These are phyloP conservation scores for Microdochium paspali DNA, from an alignment of 2,329 filamentous ascomycete genomes.

Conservation along the genomic window DNA sequence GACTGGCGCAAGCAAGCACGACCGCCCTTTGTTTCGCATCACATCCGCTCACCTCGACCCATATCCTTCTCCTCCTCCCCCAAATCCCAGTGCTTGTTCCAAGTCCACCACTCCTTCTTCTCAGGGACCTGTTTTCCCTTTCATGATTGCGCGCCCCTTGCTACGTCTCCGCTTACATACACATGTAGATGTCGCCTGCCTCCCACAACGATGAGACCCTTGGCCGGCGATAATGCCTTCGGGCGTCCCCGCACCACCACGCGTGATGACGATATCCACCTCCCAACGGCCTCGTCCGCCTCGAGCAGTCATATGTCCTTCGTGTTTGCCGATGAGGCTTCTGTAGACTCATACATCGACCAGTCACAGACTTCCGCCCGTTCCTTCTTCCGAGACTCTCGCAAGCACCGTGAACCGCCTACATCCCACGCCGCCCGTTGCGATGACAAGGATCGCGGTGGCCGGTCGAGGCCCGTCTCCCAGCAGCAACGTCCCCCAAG, in stretches of 20 bases:
- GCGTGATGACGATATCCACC: conserved; percentile 23
- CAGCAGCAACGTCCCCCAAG: conserved; percentile 4
- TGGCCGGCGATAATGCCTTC: conserved; percentile 33
- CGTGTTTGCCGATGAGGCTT: conserved; percentile 39
- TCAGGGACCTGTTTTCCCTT: conserved; percentile 7
- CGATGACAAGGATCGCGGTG: conserved; percentile 12
- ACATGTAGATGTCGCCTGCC: neutral
- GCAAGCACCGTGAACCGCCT: conserved; percentile 13
- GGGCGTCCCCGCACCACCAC: conserved; percentile 25
- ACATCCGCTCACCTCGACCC: too few species aligned
- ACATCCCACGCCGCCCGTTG: conserved; percentile 4
- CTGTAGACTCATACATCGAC: conserved; percentile 30
- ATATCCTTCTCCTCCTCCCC: conserved; percentile 2
- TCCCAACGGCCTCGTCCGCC: conserved; percentile 17
- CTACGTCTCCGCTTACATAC: conserved; percentile 4
- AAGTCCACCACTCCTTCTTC: too few species aligned
- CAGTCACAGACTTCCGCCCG: conserved; percentile 16
- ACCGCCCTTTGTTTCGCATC: too few species aligned
- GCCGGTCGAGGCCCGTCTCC: conserved; percentile 4
- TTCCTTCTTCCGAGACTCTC: conserved; percentile 17
- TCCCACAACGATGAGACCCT: conserved; percentile 13
- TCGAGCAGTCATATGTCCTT: conserved; percentile 39
- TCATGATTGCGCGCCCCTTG: conserved; percentile 17
- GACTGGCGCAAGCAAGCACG: too few species aligned
- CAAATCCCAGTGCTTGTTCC: too few species aligned